These are phyloP conservation scores for Styphnolobium japonicum DNA, from an alignment of 306 rosid genomes.

Conservation along the genomic window DNA sequence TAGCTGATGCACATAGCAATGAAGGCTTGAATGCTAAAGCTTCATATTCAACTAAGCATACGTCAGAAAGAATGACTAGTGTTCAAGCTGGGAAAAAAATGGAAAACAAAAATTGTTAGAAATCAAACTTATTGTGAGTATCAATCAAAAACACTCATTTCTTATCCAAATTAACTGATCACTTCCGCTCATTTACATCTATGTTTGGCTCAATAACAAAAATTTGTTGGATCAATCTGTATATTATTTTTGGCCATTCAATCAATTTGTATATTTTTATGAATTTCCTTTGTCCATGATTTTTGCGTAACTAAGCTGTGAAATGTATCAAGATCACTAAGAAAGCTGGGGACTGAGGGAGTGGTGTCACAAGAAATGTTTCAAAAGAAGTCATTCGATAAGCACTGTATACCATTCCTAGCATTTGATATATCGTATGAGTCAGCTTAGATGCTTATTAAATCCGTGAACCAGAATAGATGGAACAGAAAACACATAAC, in stretches of 20 bases:
- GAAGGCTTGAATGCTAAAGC: conserved; percentile 77
- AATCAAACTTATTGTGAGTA: conserved; percentile 1
- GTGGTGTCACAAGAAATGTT: background rate
- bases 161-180: conserved; percentile 9
- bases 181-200: conserved; percentile 1
- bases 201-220: background rate
- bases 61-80: conserved; percentile 70
- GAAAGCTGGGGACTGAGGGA: background rate
- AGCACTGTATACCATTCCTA: conserved; percentile 56
- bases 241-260: background rate
- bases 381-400: background rate
- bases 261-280: background rate
- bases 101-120: conserved; percentile 23
- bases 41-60: conserved; percentile 77
- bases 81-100: conserved; percentile 61
- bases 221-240: background rate
- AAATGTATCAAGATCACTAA: background rate
- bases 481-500: conserved; percentile 12
- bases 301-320: background rate
- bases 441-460: conserved; percentile 80
- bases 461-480: conserved; percentile 61
- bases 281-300: background rate
- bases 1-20: conserved; percentile 82
- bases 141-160: conserved; percentile 8
- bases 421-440: conserved; percentile 80